Evolutionary conservation across 225 moss, liverwort and hornwort species (phyloP).

Genomic region (Anthoceros angustus): DNA sequence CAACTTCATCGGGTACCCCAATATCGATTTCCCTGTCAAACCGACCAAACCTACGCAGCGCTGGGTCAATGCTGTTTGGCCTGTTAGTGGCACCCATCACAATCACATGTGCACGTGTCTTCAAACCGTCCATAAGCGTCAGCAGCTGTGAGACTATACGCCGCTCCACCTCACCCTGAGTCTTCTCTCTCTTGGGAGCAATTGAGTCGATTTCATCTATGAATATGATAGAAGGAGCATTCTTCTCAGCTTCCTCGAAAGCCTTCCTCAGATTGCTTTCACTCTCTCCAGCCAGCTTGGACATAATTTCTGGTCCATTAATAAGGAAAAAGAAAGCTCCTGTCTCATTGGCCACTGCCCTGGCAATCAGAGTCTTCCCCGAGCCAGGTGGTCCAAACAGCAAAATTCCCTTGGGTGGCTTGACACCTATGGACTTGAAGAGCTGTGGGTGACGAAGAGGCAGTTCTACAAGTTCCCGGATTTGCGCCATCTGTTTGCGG

Average conservation of each 20-base stretch:
- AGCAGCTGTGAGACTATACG: slow-evolving; percentile 7
- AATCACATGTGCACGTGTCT: slow-evolving; percentile 31
- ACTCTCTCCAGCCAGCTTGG: slow-evolving; percentile 8
- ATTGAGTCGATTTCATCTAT: slow-evolving; percentile 9
- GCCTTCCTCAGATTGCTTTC: slow-evolving; percentile 8
- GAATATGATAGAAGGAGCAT: not conserved
- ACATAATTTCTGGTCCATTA: slow-evolving; percentile 9
- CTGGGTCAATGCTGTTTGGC: slow-evolving; percentile 32
- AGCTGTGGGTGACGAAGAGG: slow-evolving; percentile 49
- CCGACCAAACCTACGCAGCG: slow-evolving; percentile 31
- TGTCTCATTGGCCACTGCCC: slow-evolving; percentile 7
- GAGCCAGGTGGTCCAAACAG: slow-evolving; percentile 6
- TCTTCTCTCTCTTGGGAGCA: slow-evolving; percentile 8
- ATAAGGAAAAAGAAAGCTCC: slow-evolving; percentile 9
- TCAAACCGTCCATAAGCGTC: slow-evolving; percentile 6
- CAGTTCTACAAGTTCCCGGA: slow-evolving; percentile 75
- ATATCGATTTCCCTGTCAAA: slow-evolving; percentile 40
- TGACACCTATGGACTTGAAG: slow-evolving; percentile 7
- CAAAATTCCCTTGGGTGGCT: slow-evolving; percentile 8
- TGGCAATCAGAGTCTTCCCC: slow-evolving; percentile 7
- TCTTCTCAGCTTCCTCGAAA: slow-evolving; percentile 3
- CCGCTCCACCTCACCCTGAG: slow-evolving; percentile 7
- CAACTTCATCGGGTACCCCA: slow-evolving; percentile 35
- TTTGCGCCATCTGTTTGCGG: slow-evolving; percentile 83
- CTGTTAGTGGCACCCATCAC: slow-evolving; percentile 42